Percentiles rank a stretch among this genome's conserved stretches.
Conservation (phyloP, 2,329 filamentous ascomycete genomes). For the Neocucurbitaria cava region DNA sequence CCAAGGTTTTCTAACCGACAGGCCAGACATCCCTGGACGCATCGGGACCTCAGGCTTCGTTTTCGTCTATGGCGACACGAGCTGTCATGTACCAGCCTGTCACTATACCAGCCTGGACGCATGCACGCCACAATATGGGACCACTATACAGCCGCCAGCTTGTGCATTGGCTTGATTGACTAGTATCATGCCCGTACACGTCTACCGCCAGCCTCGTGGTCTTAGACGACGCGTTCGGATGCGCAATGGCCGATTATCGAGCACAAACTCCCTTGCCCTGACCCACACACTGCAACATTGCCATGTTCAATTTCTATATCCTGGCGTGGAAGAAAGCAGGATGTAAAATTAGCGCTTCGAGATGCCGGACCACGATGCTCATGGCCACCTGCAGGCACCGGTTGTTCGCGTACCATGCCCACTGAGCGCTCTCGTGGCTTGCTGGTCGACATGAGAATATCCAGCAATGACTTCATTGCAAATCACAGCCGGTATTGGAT, state of each 20-base stretch:
- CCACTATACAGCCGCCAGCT: constrained; percentile 5
- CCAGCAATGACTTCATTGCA: constrained; percentile 19
- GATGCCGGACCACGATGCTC: constrained; percentile 20
- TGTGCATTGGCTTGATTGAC: constrained; percentile 1
- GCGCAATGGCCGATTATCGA: neutral
- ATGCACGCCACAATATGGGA: constrained; percentile 23
- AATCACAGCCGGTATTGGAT: constrained; percentile 2
- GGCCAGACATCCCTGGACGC: constrained; percentile 2
- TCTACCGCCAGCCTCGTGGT: constrained; percentile 6
- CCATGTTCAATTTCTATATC: neutral
- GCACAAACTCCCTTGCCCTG: neutral
- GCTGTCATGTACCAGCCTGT: constrained; percentile 7
- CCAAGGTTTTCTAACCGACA: neutral
- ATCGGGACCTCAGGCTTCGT: constrained; percentile 1
- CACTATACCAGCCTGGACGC: neutral
- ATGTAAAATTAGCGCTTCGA: constrained; percentile 11
- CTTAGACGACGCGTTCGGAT: neutral
- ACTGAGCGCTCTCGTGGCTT: constrained; percentile 14
- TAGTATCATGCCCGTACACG: neutral
- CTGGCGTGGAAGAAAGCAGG: constrained; percentile 2
- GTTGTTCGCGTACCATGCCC: constrained; percentile 15
- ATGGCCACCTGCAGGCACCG: constrained; percentile 25
- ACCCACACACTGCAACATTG: neutral
- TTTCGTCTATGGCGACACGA: constrained; percentile 4
- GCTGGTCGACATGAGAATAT: constrained; percentile 7